phyloP scores from a whole-genome alignment of 306 rosid genomes.

The Cicer pinnatifidum region DNA sequence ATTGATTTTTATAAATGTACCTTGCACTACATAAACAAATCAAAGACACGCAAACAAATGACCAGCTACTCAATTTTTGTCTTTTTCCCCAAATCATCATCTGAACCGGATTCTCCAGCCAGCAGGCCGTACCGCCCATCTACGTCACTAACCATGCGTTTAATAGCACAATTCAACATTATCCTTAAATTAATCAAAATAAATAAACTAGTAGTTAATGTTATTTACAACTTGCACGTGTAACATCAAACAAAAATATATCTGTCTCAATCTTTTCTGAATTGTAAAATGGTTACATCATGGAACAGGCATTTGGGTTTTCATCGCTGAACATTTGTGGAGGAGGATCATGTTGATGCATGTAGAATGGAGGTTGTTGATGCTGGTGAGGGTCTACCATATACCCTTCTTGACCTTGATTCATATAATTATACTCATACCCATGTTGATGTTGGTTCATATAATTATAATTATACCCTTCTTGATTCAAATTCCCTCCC shows the following conservation, averaged over 20 bases:
- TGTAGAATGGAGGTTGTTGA: conserved; percentile 34
- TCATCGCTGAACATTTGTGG: conserved; percentile 79
- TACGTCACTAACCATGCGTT: conserved; percentile 18
- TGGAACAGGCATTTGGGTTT: conserved; percentile 85
- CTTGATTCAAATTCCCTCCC: not conserved
- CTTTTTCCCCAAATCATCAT: not conserved
- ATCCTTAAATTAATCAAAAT: not conserved
- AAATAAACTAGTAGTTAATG: not conserved
- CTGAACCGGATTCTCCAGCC: conserved; percentile 34
- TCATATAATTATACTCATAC: conserved; percentile 19
- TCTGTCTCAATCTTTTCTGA: too few relatives aligned
- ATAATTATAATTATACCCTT: conserved; percentile 24
- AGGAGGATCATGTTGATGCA: conserved; percentile 46
- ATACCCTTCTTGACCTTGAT: conserved; percentile 44
- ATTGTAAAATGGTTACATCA: conserved; percentile 61
- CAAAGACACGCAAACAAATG: not conserved
- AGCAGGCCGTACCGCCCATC: conserved; percentile 43
- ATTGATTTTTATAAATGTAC: not conserved
- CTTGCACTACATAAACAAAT: not conserved
- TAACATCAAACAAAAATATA: not conserved
- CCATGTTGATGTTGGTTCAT: conserved; percentile 17
- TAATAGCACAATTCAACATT: conserved; percentile 7
- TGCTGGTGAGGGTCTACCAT: not conserved
- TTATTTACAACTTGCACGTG: conserved; percentile 45
- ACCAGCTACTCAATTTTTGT: conserved; percentile 8